Percentiles rank a stretch among this genome's conserved stretches.
Evolutionary conservation across 805 yeast species (phyloP).

Genomic region (Scheffersomyces stipitis): DNA sequence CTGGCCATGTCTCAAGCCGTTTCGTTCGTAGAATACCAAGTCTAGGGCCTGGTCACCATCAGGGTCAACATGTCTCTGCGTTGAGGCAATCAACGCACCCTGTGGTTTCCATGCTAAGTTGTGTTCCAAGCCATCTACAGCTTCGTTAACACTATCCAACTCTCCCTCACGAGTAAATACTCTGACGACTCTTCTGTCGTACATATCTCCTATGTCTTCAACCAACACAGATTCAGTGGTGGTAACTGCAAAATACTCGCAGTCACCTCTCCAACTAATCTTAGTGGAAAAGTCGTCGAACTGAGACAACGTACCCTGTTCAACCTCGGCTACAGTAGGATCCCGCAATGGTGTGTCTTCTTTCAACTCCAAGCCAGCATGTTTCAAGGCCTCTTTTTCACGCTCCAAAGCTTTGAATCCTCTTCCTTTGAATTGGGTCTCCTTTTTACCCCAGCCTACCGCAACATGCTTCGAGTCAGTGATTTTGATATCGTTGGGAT

Average conservation of each 20-base stretch:
- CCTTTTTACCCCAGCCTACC: constrained; percentile 98
- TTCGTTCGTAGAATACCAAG: constrained; percentile 83
- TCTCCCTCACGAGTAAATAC: constrained; percentile 79
- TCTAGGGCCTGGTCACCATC: constrained; percentile 49
- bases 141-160: constrained; percentile 81
- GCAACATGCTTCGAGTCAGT: constrained; percentile 78
- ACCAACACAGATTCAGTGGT: constrained; percentile 53
- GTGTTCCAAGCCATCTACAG: constrained; percentile 79
- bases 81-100: constrained; percentile 81
- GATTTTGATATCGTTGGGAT: constrained; percentile 58
- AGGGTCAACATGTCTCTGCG: constrained; percentile 63
- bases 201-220: constrained; percentile 36
- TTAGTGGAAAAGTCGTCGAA: constrained; percentile 50
- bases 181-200: constrained; percentile 72
- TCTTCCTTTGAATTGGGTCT: constrained; percentile 93
- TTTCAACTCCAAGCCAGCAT: constrained; percentile 68
- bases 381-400: constrained; percentile 52
- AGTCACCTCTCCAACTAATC: constrained; percentile 95
- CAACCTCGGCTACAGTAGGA: constrained; percentile 81
- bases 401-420: constrained; percentile 84
- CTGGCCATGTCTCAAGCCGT: constrained; percentile 89
- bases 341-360: constrained; percentile 65
- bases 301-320: constrained; percentile 60
- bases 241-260: constrained; percentile 74
- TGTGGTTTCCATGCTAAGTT: constrained; percentile 85